These are phyloP conservation scores for Trichoderma hamatum DNA, from an alignment of 2,329 filamentous ascomycete species.

Conservation along the genomic window DNA sequence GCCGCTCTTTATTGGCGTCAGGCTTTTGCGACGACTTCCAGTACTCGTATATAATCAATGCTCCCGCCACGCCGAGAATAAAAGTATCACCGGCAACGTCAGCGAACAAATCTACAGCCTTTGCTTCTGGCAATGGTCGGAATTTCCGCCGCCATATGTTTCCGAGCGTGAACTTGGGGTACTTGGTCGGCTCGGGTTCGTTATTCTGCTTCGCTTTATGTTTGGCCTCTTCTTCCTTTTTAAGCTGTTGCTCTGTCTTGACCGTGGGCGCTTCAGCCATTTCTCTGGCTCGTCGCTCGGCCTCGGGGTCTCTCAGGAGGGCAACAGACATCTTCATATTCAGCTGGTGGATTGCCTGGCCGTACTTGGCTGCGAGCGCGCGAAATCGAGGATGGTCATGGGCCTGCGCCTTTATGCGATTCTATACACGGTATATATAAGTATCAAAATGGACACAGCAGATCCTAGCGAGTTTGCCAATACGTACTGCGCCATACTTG, in stretches of 20 bases:
- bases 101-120: slow-evolving; percentile 68
- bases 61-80: slow-evolving; percentile 61
- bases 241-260: slow-evolving; percentile 64
- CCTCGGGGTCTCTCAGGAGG: slow-evolving; percentile 58
- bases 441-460: not conserved
- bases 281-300: slow-evolving; percentile 62
- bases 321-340: slow-evolving; percentile 68
- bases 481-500: slow-evolving; percentile 68
- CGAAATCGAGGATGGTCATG: slow-evolving; percentile 67
- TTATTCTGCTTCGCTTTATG: slow-evolving; percentile 45
- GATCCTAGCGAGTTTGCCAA: not conserved
- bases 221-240: slow-evolving; percentile 55
- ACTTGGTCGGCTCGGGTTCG: slow-evolving; percentile 13
- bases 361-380: slow-evolving; percentile 62
- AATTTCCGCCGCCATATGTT: slow-evolving; percentile 67
- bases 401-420: slow-evolving; percentile 66
- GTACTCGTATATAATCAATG: slow-evolving; percentile 64
- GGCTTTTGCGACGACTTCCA: slow-evolving; percentile 63
- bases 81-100: slow-evolving; percentile 67
- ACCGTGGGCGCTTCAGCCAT: slow-evolving; percentile 66
- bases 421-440: slow-evolving; percentile 48
- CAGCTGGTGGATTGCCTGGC: slow-evolving; percentile 66
- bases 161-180: slow-evolving; percentile 37
- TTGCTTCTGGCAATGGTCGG: slow-evolving; percentile 63
- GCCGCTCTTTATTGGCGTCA: slow-evolving; percentile 57